Base-by-base conservation (phyloP, 805 yeast genomes). In the Sungouiozyma ichnusensis region DNA sequence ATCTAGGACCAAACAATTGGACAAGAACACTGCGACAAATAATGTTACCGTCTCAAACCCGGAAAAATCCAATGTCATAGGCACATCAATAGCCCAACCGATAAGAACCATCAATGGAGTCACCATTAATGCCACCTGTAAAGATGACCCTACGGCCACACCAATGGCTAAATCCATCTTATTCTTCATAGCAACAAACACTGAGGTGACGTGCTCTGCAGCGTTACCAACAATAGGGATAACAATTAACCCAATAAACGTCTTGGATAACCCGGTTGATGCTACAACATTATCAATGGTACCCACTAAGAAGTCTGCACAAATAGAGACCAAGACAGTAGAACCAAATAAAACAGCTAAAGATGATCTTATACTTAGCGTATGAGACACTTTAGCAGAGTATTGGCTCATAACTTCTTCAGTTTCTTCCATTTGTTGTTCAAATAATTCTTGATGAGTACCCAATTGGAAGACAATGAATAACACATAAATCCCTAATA, bases 161-260 rank as follows among this genome's bases (percentile, higher is more conserved):
- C 96, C 95, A 51, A 92, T 75, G 13, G 98, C 97, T 45, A 92
- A 73, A 62, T 92, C 97, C 96, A 92, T 92, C 66, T 92, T 92
- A 64, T 92, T 85, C 66, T 87, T 87, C 73, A 79, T 77, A 17
- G 98, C 97, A 38, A 92, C 97, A 47, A 86, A 74, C 32, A 92
- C 82, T 3, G 97, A 95, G 16, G 98, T 92, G 40, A 86, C 97
- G 63, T 92, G 98, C 64, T 92, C 98, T 11, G 97, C 97, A 2
- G 98, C 98, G 56, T 92, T 92, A 43, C 97, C 98, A 20, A 92
- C 97, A 48, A 92, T 90, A 34, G 98, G 98, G 48, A 92, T 81
- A 37, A 92, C 77, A 52, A 92, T 81, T 51, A 92, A 71, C 60
- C 97, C 97, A 55, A 92, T 86, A 55, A 92, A 92, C 0, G 97